Evolutionary conservation across 2,329 filamentous ascomycete species (phyloP), one percentile per base, ranked within the genome.

Genomic region (Pseudocercospora musae): DNA sequence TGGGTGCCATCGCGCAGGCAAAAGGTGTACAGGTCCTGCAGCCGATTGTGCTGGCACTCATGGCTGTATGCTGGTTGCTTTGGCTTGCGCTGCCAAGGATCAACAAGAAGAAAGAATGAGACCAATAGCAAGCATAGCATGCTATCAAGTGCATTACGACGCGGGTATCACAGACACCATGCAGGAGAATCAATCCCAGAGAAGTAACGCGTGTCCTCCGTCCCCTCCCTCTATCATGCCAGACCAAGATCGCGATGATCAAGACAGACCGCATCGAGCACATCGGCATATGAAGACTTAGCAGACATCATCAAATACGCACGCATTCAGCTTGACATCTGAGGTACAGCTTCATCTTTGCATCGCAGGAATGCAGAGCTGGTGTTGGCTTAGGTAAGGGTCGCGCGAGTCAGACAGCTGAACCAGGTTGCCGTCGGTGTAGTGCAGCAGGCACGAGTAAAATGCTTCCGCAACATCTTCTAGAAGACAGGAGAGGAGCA

Each of bases 1-100:
- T 90, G 0, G 89, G 89, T 2, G 87, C 87, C 2, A 86, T 91
- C 71, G 87, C 89, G 3, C 83, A 87, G 72, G 78, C 79, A 1
- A 84, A 80, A 64, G 85, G 85, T 8, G 85, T 87, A 10, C 74
- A 82, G 72, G 84, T 87, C 1, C 70, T 88, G 69, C 84, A 87
- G 74, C 85, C 85, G 3, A 82, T 88, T 71, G 79, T 85, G 44
- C 71, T 87, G 64, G 83, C 79, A 8, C 67, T 87, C 54, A 73
- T 86, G 53, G 82, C 74, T 4, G 78, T 79, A 11, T 82, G 84
- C 58, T 73, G 82, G 65, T 64, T 75, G 5, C 69, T 86, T 31
- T 87, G 85, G 85, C 64, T 82, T 49, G 72, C 74, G 15, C 69
- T 84, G 69, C 81, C 81, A 15, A 78, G 74, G 66, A 78, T 82